A percentile compares a stretch with the other conserved stretches of the same genome.
Conservation (phyloP, 1,284 basidiomycete genomes). For the Serendipita sp. region DNA sequence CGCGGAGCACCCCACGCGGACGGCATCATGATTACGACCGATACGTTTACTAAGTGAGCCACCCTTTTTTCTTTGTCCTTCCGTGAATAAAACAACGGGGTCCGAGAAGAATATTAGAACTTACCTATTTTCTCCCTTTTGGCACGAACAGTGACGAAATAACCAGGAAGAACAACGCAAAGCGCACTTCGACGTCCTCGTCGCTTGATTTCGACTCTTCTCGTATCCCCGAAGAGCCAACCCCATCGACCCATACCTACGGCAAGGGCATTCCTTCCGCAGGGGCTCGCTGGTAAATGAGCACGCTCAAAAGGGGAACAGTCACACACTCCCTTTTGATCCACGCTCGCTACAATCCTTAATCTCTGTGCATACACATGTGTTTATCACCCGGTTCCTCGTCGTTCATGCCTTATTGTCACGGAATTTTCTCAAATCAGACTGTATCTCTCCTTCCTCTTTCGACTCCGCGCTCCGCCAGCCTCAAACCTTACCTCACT, state of each 20-base stretch:
- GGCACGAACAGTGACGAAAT: slow-evolving; percentile 1
- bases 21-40: slow-evolving; percentile 4
- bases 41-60: slow-evolving; percentile 5
- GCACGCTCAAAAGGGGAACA: background rate
- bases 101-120: background rate
- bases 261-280: background rate
- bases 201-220: slow-evolving; percentile 5
- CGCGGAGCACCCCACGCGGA: background rate
- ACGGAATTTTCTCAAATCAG: background rate
- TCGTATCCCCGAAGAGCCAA: background rate
- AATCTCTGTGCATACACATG: background rate
- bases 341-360: background rate
- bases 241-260: background rate
- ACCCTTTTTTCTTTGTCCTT: background rate
- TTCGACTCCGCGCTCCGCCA: background rate
- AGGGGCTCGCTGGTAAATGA: background rate
- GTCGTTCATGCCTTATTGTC: background rate
- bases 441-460: background rate
- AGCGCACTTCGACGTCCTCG: background rate
- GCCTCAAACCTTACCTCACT: background rate
- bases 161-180: background rate
- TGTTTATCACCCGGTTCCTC: background rate
- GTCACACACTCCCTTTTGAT: background rate
- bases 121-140: background rate
- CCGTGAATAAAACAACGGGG: background rate